These are phyloP conservation scores for Houttuynia cordata DNA, from an alignment of 164 flowering plant species.

Conservation along the genomic window DNA sequence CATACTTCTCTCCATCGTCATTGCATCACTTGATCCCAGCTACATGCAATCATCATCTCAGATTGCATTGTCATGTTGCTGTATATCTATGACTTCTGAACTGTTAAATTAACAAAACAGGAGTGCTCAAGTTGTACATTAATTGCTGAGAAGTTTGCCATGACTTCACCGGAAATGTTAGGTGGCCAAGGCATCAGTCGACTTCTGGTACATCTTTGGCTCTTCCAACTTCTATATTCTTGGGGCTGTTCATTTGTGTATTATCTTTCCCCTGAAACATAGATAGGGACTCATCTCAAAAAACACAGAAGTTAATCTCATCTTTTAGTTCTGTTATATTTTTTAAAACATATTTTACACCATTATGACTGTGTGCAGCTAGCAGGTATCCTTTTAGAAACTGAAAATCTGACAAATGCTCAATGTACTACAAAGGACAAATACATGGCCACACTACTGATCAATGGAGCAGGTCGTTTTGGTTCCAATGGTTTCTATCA, in stretches of 20 bases:
- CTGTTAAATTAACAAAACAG: constrained; percentile 13
- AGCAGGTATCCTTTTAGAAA: constrained; percentile 57
- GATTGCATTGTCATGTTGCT: no score
- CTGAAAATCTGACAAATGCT: constrained; percentile 36
- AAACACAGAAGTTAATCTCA: neutral
- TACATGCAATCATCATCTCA: no score
- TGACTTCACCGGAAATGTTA: constrained; percentile 40
- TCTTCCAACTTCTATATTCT: neutral
- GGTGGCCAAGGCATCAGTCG: constrained; percentile 53
- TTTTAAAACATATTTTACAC: no score
- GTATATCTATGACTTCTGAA: no score
- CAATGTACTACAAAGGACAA: constrained; percentile 44
- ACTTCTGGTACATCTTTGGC: constrained; percentile 32
- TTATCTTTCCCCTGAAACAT: neutral
- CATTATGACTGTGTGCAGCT: constrained; percentile 27
- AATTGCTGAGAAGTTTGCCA: constrained; percentile 49
- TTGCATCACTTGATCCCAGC: neutral
- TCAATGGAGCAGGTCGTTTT: constrained; percentile 62
- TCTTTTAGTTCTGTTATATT: neutral
- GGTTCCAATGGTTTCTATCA: constrained; percentile 60
- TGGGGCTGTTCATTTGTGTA: neutral
- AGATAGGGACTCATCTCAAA: neutral
- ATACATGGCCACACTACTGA: constrained; percentile 55
- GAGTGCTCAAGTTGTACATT: constrained; percentile 49
- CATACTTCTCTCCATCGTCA: no score